Base-by-base conservation (phyloP, 2,329 filamentous ascomycete genomes). In the Aspergillus sclerotialis region DNA sequence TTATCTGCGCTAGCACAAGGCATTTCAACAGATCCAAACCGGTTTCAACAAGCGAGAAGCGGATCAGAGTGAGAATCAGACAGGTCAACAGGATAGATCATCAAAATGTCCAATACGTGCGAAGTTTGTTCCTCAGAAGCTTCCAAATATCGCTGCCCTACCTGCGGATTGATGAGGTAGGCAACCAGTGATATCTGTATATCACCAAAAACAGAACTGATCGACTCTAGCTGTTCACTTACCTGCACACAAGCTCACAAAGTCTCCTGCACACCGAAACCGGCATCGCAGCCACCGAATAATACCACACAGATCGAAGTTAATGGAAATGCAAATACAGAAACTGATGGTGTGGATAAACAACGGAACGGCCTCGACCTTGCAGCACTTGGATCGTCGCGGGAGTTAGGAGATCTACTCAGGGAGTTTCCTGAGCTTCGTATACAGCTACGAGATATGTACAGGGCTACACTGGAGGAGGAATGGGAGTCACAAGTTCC, bases 201-300 rank as follows among this genome's bases (percentile, higher is more conserved):
- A 14, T n/a, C 11, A 27, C 16, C 19, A 14, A 30, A 19, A 31
- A 26, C n/a, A 30, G 33, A 26, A 39, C 12, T 28, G 15, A 29
- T 31, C 14, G 37, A 17, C 16, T 28, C 15, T 42, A 69, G 67
- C 42, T 70, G 67, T 36, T 70, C 67, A 7, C 56, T 70, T 24
- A 53, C 48, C 19, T 70, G 67, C 45, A 64, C 63, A 24, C 61
- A 67, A 35, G 51, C 56, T 4, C 66, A 69, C 45, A 67, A 68
- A 45, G 55, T 56, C 12, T 59, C 60, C 37, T 69, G 66, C 40
- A 49, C 52, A 13, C 56, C 59, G n/a, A 54, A 53, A 42, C 32
- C 45, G 13, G 41, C 46, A 19, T 23, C 42, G 17, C 27, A 35
- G 39, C n/a, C n/a, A n/a, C n/a, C n/a, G n/a, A n/a, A n/a, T n/a